Base-by-base conservation (phyloP, 495 filamentous ascomycete species). In the Lichina pygmaea region DNA sequence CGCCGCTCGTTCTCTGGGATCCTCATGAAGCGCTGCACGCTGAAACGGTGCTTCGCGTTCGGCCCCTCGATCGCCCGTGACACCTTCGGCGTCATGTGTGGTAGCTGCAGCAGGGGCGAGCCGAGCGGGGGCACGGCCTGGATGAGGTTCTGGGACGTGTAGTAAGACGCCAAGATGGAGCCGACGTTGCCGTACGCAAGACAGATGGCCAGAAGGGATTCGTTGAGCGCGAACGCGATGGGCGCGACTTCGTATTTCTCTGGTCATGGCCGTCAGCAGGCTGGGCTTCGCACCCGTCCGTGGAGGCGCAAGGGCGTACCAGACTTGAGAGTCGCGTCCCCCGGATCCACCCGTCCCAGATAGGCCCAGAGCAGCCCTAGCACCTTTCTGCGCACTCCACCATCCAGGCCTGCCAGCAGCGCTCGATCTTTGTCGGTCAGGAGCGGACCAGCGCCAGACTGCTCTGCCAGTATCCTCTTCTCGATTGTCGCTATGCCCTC, bases 291-390 rank as follows among this genome's bases (percentile, higher is more conserved):
- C 13, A 12, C 39, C 38, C 6, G 11, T 37, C 8, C 13, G 6
- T 39, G 2, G 13, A 4, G 36, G 16, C 9, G 40, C 31, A 16
- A 34, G 24, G 65, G 65, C 66, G 70, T 75, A 65, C 77, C 81
- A 59, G 73, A 73, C 47, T 89, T 71, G 38, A 92, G 65, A 24
- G 63, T 63, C 31, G 66, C 51, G 54, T 86, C 84, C 45, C 78
- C 73, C 38, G 82, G 58, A 49, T 89, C 81, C 33, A 93, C 62
- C 37, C 89, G 77, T 41, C 81, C 81, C 33, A 95, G 70, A 57
- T 95, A 95, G 41, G 85, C 86, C 89, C 89, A 97, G 12, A 95
- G 63, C 44, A 97, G 66, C 34, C 75, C 81, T 31, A 94, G 64
- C n/a, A 77, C 77, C 65, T 93, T 93, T 51, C 89, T 67, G 41